Evolutionary conservation across 164 flowering plant genomes (phyloP).

Genomic region (Vitis amurensis): DNA sequence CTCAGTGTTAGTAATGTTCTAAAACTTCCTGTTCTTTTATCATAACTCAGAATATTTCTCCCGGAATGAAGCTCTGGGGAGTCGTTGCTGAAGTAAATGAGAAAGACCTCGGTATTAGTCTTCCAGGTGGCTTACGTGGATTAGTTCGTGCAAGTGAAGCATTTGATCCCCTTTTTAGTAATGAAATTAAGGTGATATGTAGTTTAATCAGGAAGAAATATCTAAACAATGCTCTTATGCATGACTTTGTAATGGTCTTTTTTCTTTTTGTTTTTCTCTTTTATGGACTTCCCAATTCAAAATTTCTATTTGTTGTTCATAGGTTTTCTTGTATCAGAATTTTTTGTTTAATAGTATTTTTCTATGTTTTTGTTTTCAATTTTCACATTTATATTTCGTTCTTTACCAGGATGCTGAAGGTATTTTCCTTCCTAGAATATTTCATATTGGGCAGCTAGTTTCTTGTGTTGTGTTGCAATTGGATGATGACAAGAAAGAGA

Average conservation of each 20-base stretch:
- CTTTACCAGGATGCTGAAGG: conserved; percentile 43
- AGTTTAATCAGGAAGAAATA: no score
- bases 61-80: conserved; percentile 98
- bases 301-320: no score
- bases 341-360: background rate
- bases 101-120: conserved; percentile 80
- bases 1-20: no score
- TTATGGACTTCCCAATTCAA: background rate
- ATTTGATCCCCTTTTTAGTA: conserved; percentile 47
- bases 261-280: background rate
- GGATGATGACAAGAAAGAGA: conserved; percentile 77
- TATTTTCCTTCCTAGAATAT: conserved; percentile 48
- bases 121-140: conserved; percentile 96
- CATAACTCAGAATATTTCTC: conserved; percentile 62
- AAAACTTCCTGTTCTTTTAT: conserved; percentile 1
- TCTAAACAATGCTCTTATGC: no score
- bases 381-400: background rate
- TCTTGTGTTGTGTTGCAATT: conserved; percentile 76
- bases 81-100: conserved; percentile 81
- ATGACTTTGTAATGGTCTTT: background rate
- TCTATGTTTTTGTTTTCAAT: background rate
- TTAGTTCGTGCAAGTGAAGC: conserved; percentile 79
- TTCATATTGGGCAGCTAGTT: conserved; percentile 79
- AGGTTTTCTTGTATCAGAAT: no score
- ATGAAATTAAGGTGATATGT: conserved; percentile 40